Percentiles rank a stretch among this genome's conserved stretches.
Conservation (phyloP, 2,329 filamentous ascomycete species). For the Drechmeria coniospora region DNA sequence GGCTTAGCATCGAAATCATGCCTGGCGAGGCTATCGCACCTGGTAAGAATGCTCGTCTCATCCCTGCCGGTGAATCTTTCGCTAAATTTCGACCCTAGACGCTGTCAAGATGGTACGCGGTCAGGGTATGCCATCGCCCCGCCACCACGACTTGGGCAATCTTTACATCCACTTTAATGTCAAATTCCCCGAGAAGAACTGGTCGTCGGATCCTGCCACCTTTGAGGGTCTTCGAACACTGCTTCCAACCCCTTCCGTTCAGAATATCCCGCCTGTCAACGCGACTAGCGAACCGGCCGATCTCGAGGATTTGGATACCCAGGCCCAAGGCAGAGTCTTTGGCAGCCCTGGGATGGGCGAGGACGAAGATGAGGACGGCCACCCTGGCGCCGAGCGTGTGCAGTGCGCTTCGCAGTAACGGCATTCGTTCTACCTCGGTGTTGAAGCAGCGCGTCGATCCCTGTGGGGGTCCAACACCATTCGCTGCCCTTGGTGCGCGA, state of each 20-base stretch:
- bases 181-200: slow-evolving; percentile 80
- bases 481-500: too few species aligned
- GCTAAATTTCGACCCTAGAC: slow-evolving; percentile 33
- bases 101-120: slow-evolving; percentile 86
- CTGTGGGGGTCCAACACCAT: too few species aligned
- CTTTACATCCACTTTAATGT: slow-evolving; percentile 95
- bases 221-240: slow-evolving; percentile 71
- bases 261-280: slow-evolving; percentile 57
- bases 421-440: too few species aligned
- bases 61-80: neutral
- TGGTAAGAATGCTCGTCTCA: slow-evolving; percentile 34
- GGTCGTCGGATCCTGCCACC: slow-evolving; percentile 49
- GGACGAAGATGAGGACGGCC: slow-evolving; percentile 65
- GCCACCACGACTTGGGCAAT: slow-evolving; percentile 92
- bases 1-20: slow-evolving; percentile 83
- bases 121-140: slow-evolving; percentile 92
- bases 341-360: slow-evolving; percentile 48
- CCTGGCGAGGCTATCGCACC: slow-evolving; percentile 90
- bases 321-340: slow-evolving; percentile 49
- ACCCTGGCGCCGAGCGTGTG: slow-evolving; percentile 61
- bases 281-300: slow-evolving; percentile 84
- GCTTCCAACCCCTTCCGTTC: slow-evolving; percentile 53
- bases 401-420: slow-evolving; percentile 78
- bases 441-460: too few species aligned
- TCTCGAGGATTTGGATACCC: slow-evolving; percentile 69